A percentile compares a stretch with the other conserved stretches of the same genome.
Conservation (phyloP, 2,329 filamentous ascomycete species). For the Helotiales sp. region DNA sequence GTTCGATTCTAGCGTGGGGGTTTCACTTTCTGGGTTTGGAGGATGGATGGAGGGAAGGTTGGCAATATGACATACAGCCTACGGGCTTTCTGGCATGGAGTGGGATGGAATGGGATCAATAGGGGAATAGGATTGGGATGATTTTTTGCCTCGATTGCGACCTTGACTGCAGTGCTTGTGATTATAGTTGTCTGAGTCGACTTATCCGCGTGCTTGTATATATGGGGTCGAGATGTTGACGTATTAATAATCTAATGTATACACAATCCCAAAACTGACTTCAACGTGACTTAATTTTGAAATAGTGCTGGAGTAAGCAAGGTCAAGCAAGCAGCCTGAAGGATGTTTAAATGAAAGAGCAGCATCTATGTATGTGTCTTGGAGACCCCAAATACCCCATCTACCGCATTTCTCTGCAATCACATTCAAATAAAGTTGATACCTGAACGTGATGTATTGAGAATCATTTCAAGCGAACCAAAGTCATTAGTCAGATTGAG, state of each 20-base stretch:
- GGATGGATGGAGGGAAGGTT: not conserved
- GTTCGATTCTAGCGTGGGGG: slow-evolving; percentile 8
- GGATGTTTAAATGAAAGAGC: too few relatives aligned
- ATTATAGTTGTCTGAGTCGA: not conserved
- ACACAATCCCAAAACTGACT: not conserved
- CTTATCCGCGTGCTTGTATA: not conserved
- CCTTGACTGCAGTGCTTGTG: too few relatives aligned
- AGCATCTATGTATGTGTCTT: too few relatives aligned
- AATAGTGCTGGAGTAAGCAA: not conserved
- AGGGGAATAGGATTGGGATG: not conserved
- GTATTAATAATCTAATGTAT: not conserved
- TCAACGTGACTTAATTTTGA: not conserved
- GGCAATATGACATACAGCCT: not conserved
- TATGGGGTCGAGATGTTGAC: not conserved
- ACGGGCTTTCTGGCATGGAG: not conserved
- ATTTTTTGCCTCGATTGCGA: not conserved
- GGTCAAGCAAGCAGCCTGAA: too few relatives aligned
- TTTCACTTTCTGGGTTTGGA: not conserved
- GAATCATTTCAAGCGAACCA: too few relatives aligned
- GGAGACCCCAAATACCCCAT: too few relatives aligned
- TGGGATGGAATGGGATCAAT: not conserved
- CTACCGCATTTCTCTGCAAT: too few relatives aligned
- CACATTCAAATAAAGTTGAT: too few relatives aligned
- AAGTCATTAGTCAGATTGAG: too few relatives aligned
- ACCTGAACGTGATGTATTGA: too few relatives aligned